Conservation (phyloP, 306 rosid genomes). For the Gastrolobium villosum region DNA sequence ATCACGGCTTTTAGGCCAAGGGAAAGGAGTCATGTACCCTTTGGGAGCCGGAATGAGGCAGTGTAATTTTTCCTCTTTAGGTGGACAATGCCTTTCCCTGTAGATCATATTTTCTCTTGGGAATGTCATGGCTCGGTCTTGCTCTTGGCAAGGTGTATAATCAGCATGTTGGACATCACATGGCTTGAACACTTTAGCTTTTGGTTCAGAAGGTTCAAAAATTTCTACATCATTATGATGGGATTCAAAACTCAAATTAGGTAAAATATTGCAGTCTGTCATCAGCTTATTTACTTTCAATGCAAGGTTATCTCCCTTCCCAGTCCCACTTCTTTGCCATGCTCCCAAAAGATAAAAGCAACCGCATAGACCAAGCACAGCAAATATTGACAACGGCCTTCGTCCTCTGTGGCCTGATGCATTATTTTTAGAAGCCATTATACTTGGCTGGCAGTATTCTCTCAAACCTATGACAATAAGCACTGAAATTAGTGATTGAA, state of each 20-base stretch:
- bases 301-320: conserved; percentile 83
- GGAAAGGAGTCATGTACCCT: conserved; percentile 86
- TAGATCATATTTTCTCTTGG: conserved; percentile 96
- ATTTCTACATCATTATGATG: conserved; percentile 72
- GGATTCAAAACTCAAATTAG: conserved; percentile 79
- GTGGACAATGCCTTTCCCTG: conserved; percentile 98
- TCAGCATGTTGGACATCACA: conserved; percentile 73
- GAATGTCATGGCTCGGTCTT: conserved; percentile 94
- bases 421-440: conserved; percentile 78
- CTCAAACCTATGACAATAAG: conserved; percentile 40
- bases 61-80: conserved; percentile 77
- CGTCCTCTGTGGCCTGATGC: conserved; percentile 65
- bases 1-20: conserved; percentile 98
- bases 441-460: conserved; percentile 38
- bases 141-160: conserved; percentile 99
- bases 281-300: conserved; percentile 66
- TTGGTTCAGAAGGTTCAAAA: conserved; percentile 63
- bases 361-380: conserved; percentile 82
- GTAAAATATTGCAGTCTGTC: conserved; percentile 70
- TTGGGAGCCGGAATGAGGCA: conserved; percentile 95
- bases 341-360: conserved; percentile 96
- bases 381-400: conserved; percentile 79
- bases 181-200: conserved; percentile 74
- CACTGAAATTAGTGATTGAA: conserved; percentile 37
- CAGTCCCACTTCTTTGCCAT: conserved; percentile 93